Evolutionary conservation across 306 rosid species (phyloP), one percentile per base, ranked within the genome.

Genomic region (Gleditsia sinensis): DNA sequence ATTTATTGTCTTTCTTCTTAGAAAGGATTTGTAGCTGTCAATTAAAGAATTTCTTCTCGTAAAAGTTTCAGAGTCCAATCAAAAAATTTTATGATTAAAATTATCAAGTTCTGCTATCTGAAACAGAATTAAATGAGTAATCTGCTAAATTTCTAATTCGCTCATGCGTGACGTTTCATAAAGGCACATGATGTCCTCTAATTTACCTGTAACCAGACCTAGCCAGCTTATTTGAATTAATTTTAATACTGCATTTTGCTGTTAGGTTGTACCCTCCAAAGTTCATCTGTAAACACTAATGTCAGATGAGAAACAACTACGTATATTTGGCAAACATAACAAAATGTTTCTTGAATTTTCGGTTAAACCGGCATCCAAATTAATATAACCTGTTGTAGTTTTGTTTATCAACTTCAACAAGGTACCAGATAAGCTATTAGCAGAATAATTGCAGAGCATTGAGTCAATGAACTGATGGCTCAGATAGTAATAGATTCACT

Each of bases 1-100:
- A 39, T 54, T 72, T 74, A 5, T 0, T 60, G 23, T 17, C 76
- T 75, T 70, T 77, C 78, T 67, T 69, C 33, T 66, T 65, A 7
- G 17, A 53, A 67, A 71, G 45, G 61, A 17, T 61, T 36, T 48
- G 78, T 25, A 42, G 42, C 25, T 13, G 67, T 69, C 84, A 72
- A 74, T 43, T 55, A 13, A 48, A 74, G 74, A 34, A 19, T 43
- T 65, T 57, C 59, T 30, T 40, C n/a, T n/a, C n/a, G n/a, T n/a
- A n/a, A n/a, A n/a, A n/a, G n/a, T n/a, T n/a, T n/a, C 12, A 4
- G 33, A 24, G 17, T 54, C 34, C 0, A 23, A 25, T n/a, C 5
- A 24, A 34, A 54, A 54, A 42, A 10, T 54, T 54, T 11, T 9
- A 10, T 54, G 13, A 53, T 53, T n/a, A n/a, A n/a, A n/a, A n/a